Conservation (phyloP, 306 rosid genomes). For the Senna tora region DNA sequence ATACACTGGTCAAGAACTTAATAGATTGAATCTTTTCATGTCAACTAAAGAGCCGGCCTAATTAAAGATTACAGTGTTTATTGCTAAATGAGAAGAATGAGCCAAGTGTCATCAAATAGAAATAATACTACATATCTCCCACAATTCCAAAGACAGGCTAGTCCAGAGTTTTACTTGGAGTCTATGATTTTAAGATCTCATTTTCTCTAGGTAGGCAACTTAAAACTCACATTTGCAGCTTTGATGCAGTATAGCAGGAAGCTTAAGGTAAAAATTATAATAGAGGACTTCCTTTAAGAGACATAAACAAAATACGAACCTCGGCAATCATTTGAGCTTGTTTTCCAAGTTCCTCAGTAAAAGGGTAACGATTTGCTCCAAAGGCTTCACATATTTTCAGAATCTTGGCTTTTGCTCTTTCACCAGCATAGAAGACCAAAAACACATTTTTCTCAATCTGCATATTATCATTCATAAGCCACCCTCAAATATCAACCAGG, state of each 20-base stretch:
- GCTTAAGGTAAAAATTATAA: not conserved
- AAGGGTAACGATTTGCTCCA: conserved; percentile 96
- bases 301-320: conserved; percentile 43
- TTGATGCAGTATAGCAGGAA: conserved; percentile 10
- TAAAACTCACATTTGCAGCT: conserved; percentile 15
- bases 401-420: conserved; percentile 83
- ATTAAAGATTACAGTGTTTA: conserved; percentile 2
- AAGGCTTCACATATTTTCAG: conserved; percentile 97
- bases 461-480: conserved; percentile 35
- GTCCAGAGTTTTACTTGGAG: not conserved
- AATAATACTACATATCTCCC: too few relatives aligned
- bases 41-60: conserved; percentile 10
- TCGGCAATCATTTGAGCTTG: conserved; percentile 56
- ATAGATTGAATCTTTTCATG: conserved; percentile 13
- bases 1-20: not conserved
- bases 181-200: not conserved
- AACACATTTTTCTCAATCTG: conserved; percentile 97
- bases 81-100: conserved; percentile 7
- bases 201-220: conserved; percentile 8
- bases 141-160: not conserved
- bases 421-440: conserved; percentile 87
- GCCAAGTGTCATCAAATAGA: too few relatives aligned
- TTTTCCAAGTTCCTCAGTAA: conserved; percentile 66
- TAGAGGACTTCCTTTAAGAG: conserved; percentile 27
- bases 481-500: conserved; percentile 25